Evolutionary conservation across 768 basidiomycete species (phyloP).

Genomic region (Melanogaster broomeanus): DNA sequence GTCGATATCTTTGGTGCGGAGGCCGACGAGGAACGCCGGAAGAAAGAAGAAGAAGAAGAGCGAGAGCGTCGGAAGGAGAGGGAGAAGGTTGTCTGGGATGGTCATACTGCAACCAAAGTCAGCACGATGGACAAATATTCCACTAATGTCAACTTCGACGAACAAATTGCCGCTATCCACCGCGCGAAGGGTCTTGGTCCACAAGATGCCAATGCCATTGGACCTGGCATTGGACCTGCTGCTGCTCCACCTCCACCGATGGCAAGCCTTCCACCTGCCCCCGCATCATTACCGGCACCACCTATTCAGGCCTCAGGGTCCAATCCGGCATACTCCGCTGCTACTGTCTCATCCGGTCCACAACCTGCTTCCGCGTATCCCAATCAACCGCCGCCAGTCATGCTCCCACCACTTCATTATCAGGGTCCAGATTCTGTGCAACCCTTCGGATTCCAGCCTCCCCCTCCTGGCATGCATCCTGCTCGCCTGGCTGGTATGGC

Average conservation of each 20-base stretch:
- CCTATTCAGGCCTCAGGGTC: conserved; percentile 50
- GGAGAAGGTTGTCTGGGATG: conserved; percentile 98
- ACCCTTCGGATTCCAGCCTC: conserved; percentile 79
- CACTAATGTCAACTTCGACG: conserved; percentile 91
- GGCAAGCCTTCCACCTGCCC: conserved; percentile 65
- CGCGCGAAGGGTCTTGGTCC: conserved; percentile 88
- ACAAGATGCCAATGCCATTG: conserved; percentile 78
- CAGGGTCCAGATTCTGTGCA: conserved; percentile 76
- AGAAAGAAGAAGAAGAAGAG: conserved; percentile 85
- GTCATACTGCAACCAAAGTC: conserved; percentile 93
- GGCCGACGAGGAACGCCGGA: conserved; percentile 87
- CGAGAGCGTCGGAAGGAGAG: conserved; percentile 78
- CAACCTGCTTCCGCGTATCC: conserved; percentile 81
- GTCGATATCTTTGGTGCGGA: conserved; percentile 97
- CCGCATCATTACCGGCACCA: conserved; percentile 72
- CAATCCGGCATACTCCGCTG: conserved; percentile 68
- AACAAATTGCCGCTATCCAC: conserved; percentile 97
- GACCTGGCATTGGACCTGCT: conserved; percentile 84
- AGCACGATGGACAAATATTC: conserved; percentile 93
- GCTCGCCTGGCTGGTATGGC: conserved; percentile 63
- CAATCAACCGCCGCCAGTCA: conserved; percentile 61
- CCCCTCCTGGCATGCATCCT: conserved; percentile 67
- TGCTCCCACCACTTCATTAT: conserved; percentile 85
- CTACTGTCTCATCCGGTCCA: conserved; percentile 88
- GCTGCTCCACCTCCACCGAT: conserved; percentile 66